Evolutionary conservation across 352 stramenopile species (phyloP).

Genomic region (Pythium phragmiticola): DNA sequence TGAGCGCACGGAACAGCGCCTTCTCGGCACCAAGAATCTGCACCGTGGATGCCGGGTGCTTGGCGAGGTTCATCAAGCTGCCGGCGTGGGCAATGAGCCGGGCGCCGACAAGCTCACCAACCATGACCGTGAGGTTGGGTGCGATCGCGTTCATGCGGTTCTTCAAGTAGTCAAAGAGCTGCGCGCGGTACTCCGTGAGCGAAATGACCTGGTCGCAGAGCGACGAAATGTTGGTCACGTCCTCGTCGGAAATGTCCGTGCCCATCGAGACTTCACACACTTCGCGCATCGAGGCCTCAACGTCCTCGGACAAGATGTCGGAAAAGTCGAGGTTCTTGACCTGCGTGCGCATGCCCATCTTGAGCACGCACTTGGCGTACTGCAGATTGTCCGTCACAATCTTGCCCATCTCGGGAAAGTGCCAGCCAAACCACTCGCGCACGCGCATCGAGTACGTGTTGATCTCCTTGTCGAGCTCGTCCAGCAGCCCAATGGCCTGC

Average conservation of each 20-base stretch:
- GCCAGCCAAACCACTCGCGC: conserved; percentile 99
- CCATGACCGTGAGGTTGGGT: conserved; percentile 99
- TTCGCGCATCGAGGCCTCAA: conserved; percentile 96
- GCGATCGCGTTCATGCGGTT: conserved; percentile 99
- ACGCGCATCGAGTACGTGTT: conserved; percentile 99
- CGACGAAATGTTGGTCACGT: conserved; percentile 96
- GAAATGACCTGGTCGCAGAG: conserved; percentile 92
- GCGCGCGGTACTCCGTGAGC: conserved; percentile 88
- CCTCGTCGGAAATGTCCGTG: conserved; percentile 98
- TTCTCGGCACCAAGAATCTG: conserved; percentile 99
- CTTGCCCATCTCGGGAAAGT: conserved; percentile 97
- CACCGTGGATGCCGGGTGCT: conserved; percentile 98
- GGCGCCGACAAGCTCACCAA: conserved; percentile 98
- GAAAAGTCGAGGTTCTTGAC: conserved; percentile 93
- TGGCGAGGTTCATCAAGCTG: conserved; percentile 99
- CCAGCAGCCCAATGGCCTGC: conserved; percentile 98
- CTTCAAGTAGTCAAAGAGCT: conserved; percentile 99
- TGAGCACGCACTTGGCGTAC: conserved; percentile 97
- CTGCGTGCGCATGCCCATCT: conserved; percentile 92
- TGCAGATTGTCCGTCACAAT: conserved; percentile 98
- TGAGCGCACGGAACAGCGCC: conserved; percentile 99
- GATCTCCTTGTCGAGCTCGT: conserved; percentile 99
- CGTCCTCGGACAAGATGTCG: conserved; percentile 85
- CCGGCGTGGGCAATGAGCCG: conserved; percentile 99
- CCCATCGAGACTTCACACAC: conserved; percentile 99